Base-by-base conservation (phyloP, 495 filamentous ascomycete genomes). In the Hypoxylon lenormandii region DNA sequence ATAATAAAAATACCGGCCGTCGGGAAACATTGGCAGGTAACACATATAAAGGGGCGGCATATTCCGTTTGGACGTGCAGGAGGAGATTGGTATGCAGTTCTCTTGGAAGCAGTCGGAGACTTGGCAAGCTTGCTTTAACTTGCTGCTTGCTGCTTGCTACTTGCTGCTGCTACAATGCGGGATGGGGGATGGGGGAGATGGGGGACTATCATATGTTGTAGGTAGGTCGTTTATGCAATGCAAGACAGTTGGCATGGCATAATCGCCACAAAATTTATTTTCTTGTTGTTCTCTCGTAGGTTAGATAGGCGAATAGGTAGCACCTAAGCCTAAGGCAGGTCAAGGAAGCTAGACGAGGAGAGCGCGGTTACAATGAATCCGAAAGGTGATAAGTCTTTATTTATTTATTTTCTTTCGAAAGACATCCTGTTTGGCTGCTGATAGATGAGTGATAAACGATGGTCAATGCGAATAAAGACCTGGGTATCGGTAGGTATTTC, bases 201-300 rank as follows among this genome's bases (percentile, higher is more conserved):
- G 28, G 60, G 60, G 36, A 28, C 46, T 60, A 59, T 63, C 57
- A 69, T 72, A 64, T 19, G 64, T 64, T 43, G 40, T 47, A 12
- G 50, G 28, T 48, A 28, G 61, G 64, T 76, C 74, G 71, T 69
- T 76, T 76, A 76, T 76, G 74, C 74, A 76, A 76, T 76, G 74
- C 74, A 76, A 70, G 74, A 76, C 74, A 76, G 74, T 63, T 76
- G 74, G 74, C 74, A 76, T 76, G 45, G 54, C 69, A 69, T 69
- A 64, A 64, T 72, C 64, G 59, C 69, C 64, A 68, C 64, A 16
- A 64, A 66, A n/a, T 42, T 22, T 30, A 26, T 16, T 42, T 15
- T 42, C 4, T 5, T 8, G 15, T 3, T 42, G 13, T n/a, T 38
- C 1, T 42, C 30, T 33, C 6, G 5, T 33, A 33, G 30, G 30